These are phyloP conservation scores for Gossypium davidsonii DNA, from an alignment of 441 rosid species.

Conservation along the genomic window DNA sequence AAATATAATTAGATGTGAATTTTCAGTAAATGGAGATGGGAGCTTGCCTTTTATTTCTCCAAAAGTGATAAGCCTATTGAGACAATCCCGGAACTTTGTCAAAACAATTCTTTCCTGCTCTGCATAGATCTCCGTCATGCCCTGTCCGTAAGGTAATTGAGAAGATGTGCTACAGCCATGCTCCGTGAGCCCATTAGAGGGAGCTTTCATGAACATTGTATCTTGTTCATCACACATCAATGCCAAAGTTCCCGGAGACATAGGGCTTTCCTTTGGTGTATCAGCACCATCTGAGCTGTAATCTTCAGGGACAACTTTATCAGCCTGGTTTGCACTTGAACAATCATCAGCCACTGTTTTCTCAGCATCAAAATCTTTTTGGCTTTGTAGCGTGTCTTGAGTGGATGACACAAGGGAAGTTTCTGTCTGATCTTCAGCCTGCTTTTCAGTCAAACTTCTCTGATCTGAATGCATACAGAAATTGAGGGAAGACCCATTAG, in stretches of 20 bases:
- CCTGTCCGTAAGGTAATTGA: conserved; percentile 50
- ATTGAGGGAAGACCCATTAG: conserved; percentile 5
- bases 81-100: conserved; percentile 81
- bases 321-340: conserved; percentile 51
- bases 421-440: conserved; percentile 42
- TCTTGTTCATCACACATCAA: conserved; percentile 71
- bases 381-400: conserved; percentile 45
- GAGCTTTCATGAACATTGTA: conserved; percentile 42
- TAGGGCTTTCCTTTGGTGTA: conserved; percentile 60
- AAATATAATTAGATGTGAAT: background rate
- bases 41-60: conserved; percentile 82
- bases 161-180: conserved; percentile 47
- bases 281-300: conserved; percentile 52
- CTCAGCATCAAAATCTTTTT: conserved; percentile 38
- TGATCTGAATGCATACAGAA: conserved; percentile 35
- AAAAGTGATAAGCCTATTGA: conserved; percentile 71
- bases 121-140: conserved; percentile 55
- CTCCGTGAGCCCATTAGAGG: conserved; percentile 54
- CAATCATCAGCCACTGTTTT: conserved; percentile 42
- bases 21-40: conserved; percentile 14
- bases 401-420: conserved; percentile 51
- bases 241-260: conserved; percentile 97
- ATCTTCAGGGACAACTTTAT: conserved; percentile 45
- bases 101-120: conserved; percentile 85
- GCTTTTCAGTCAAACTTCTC: conserved; percentile 47